Evolutionary conservation across 2,329 filamentous ascomycete species (phyloP).

Genomic region (Epichloe amarillans): DNA sequence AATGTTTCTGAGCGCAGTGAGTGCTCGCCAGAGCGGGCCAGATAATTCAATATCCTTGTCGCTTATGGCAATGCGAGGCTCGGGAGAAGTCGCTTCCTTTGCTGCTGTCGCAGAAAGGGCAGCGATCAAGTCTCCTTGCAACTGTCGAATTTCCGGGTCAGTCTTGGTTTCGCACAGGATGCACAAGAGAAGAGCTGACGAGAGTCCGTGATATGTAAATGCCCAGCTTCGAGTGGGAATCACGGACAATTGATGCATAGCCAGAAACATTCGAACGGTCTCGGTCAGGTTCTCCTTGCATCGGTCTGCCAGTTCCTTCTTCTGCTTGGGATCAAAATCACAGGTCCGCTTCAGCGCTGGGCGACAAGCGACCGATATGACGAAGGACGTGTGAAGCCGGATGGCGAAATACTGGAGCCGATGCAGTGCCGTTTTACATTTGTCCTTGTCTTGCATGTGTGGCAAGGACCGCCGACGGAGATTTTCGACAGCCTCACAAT

Average conservation of each 20-base stretch:
- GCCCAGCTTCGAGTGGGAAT: constrained; percentile 56
- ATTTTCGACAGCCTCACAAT: constrained; percentile 41
- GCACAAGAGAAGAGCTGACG: constrained; percentile 49
- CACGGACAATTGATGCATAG: constrained; percentile 54
- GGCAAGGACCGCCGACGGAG: constrained; percentile 34
- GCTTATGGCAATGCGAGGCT: constrained; percentile 37
- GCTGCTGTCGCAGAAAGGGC: constrained; percentile 51
- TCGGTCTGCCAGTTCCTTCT: constrained; percentile 38
- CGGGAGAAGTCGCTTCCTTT: constrained; percentile 43
- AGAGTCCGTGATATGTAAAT: constrained; percentile 54
- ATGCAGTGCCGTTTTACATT: constrained; percentile 50
- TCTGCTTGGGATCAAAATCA: constrained; percentile 37
- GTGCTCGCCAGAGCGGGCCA: constrained; percentile 45
- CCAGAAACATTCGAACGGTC: constrained; percentile 54
- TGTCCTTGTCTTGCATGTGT: constrained; percentile 45
- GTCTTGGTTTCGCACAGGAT: constrained; percentile 50
- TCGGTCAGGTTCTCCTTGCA: constrained; percentile 51
- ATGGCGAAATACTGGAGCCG: constrained; percentile 51
- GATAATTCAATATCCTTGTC: constrained; percentile 50
- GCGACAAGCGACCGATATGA: constrained; percentile 51
- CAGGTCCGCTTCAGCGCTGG: constrained; percentile 45
- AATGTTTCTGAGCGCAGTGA: constrained; percentile 50
- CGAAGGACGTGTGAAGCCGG: constrained; percentile 51
- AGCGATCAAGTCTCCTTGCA: constrained; percentile 51
- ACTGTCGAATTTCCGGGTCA: constrained; percentile 47